Percentiles rank a stretch among this genome's conserved stretches.
These are phyloP conservation scores for Ilyonectria mors-panacis DNA, from an alignment of 2,329 filamentous ascomycete species.

Conservation along the genomic window DNA sequence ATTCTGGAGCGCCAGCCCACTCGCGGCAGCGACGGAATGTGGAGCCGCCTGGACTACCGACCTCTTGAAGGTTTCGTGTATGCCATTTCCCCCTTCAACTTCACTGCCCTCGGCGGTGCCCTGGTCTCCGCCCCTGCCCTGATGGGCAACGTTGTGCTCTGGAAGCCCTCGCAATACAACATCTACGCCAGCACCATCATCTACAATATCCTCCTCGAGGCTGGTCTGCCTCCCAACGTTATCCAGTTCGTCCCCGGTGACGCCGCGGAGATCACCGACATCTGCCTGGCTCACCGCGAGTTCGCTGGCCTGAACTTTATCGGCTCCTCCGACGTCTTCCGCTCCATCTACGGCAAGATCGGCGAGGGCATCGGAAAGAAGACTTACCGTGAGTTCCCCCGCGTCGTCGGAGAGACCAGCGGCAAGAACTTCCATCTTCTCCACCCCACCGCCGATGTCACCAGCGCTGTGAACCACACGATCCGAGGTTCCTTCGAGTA, in stretches of 20 bases:
- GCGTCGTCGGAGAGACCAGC: constrained; percentile 91
- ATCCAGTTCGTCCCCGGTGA: constrained; percentile 95
- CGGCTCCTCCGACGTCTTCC: constrained; percentile 92
- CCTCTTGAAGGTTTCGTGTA: constrained; percentile 97
- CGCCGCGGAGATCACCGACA: constrained; percentile 84
- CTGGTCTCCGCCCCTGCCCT: constrained; percentile 85
- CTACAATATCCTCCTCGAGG: constrained; percentile 91
- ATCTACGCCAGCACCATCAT: constrained; percentile 91
- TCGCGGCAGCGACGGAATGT: constrained; percentile 49
- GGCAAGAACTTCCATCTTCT: constrained; percentile 95
- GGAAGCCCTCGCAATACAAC: constrained; percentile 92
- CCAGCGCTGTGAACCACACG: constrained; percentile 86
- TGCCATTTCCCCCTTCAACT: constrained; percentile 95
- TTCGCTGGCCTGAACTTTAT: constrained; percentile 97
- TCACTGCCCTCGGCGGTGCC: constrained; percentile 93
- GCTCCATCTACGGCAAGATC: constrained; percentile 88
- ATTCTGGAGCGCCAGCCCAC: constrained; percentile 55
- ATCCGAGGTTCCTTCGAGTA: constrained; percentile 91
- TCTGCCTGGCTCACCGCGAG: constrained; percentile 80
- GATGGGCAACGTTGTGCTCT: constrained; percentile 94
- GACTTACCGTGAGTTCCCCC: constrained; percentile 86
- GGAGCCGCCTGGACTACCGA: constrained; percentile 84
- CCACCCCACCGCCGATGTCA: constrained; percentile 81
- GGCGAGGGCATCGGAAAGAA: constrained; percentile 84
- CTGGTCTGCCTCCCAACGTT: constrained; percentile 88